Percentiles rank a stretch among this genome's conserved stretches.
phyloP scores from a whole-genome alignment of 257 asterid genomes.

The Fraxinus cuspidata region DNA sequence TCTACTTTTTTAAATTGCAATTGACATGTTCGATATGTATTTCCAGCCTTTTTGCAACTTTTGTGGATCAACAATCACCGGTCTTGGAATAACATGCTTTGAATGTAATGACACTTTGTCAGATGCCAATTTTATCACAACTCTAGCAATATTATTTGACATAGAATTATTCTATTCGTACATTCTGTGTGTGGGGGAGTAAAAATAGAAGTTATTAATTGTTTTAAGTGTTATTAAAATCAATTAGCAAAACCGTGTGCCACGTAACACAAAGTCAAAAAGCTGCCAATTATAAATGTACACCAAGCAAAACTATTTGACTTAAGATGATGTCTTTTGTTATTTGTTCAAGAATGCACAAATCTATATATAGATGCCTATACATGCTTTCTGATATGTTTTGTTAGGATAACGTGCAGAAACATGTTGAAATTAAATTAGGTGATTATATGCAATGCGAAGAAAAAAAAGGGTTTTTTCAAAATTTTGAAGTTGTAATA shows the following conservation, averaged over 20 bases:
- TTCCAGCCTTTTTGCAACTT: conserved; percentile 92
- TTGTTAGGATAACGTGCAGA: neutral
- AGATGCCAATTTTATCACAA: neutral
- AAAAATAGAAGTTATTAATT: too few species aligned
- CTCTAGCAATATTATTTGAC: neutral
- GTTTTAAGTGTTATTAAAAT: too few species aligned
- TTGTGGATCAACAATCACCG: conserved; percentile 60
- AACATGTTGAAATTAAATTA: neutral
- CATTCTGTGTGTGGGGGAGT: too few species aligned
- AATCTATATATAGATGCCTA: neutral
- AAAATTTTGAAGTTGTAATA: too few species aligned
- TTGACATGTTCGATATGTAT: conserved; percentile 23
- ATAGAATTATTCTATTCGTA: too few species aligned
- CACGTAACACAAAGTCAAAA: too few species aligned
- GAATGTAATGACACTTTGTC: conserved; percentile 57
- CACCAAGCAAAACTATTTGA: neutral
- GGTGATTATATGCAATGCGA: too few species aligned
- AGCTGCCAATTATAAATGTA: too few species aligned
- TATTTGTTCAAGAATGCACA: neutral
- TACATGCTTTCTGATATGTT: neutral
- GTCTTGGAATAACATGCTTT: conserved; percentile 79
- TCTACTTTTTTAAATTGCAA: neutral
- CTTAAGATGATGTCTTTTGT: neutral
- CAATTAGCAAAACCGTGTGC: too few species aligned
- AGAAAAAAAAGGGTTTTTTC: too few species aligned